phyloP scores from a whole-genome alignment of 1,284 basidiomycete species.

The Salmacisia buchloeana region DNA sequence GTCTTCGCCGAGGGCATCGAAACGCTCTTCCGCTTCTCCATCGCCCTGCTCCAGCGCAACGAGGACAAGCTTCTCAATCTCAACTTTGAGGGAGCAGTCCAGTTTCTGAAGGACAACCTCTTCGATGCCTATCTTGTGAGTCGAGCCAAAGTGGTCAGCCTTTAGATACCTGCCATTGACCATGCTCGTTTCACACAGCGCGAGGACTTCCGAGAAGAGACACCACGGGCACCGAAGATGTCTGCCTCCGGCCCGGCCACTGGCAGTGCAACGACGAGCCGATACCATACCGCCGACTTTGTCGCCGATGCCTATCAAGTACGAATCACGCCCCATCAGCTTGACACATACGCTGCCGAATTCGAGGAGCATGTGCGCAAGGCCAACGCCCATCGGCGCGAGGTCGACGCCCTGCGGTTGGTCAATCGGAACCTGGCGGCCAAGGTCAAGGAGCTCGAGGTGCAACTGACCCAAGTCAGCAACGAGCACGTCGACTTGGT shows the following conservation, averaged over 20 bases:
- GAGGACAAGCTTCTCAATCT: slow-evolving; percentile 58
- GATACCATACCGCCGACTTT: slow-evolving; percentile 31
- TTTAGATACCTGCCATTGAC: not conserved
- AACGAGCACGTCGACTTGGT: slow-evolving; percentile 47
- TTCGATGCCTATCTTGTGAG: slow-evolving; percentile 33
- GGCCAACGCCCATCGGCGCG: slow-evolving; percentile 39
- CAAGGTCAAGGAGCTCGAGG: slow-evolving; percentile 40
- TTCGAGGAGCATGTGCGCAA: slow-evolving; percentile 42
- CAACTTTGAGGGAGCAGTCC: slow-evolving; percentile 36
- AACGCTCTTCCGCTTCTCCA: slow-evolving; percentile 89
- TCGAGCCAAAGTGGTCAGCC: no score
- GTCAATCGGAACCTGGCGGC: slow-evolving; percentile 46
- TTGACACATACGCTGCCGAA: slow-evolving; percentile 42
- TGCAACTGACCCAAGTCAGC: slow-evolving; percentile 34
- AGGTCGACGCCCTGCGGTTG: slow-evolving; percentile 42
- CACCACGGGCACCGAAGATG: not conserved
- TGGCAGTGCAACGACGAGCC: not conserved
- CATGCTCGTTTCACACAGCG: not conserved
- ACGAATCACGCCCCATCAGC: slow-evolving; percentile 38
- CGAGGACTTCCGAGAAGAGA: not conserved
- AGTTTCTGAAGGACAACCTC: slow-evolving; percentile 37
- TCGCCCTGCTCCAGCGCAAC: slow-evolving; percentile 79
- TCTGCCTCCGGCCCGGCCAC: not conserved
- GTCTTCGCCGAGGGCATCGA: slow-evolving; percentile 95
- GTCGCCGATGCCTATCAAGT: slow-evolving; percentile 42